These are phyloP conservation scores for Ophioceras dolichostomum DNA, from an alignment of 2,329 filamentous ascomycete genomes.

Conservation along the genomic window DNA sequence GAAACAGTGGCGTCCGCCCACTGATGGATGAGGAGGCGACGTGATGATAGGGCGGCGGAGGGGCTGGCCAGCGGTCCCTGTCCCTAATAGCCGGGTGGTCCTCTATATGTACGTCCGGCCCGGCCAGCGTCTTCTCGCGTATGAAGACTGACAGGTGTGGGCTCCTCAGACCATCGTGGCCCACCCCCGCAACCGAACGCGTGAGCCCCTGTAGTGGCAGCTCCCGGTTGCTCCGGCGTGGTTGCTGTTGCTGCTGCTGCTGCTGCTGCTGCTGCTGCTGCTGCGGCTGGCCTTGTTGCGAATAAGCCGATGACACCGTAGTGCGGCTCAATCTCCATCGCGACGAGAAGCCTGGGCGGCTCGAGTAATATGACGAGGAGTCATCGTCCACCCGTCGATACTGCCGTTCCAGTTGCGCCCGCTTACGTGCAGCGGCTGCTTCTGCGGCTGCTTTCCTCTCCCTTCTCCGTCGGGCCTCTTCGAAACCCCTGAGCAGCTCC, in stretches of 20 bases:
- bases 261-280: neutral
- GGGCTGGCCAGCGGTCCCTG: no score
- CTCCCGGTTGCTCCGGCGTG: neutral
- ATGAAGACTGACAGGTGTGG: neutral
- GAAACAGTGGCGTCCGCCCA: no score
- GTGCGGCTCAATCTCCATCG: no score
- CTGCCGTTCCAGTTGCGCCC: no score
- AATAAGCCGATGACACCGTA: no score
- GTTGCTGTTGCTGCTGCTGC: neutral
- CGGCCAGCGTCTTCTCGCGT: neutral
- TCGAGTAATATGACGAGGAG: no score
- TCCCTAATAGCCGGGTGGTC: neutral
- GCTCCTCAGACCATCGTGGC: neutral
- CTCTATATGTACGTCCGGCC: neutral
- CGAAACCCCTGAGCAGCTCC: neutral
- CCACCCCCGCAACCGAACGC: neutral
- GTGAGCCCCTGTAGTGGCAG: neutral
- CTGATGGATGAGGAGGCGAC: neutral
- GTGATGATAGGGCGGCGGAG: no score
- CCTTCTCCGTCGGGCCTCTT: no score
- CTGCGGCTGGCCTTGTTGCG: neutral
- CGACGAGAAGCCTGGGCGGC: no score
- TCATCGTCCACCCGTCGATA: no score
- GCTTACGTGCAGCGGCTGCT: neutral
- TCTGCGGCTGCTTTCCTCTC: no score